Conservation (phyloP, 2,329 filamentous ascomycete species). For the Xylariaceae sp. region DNA sequence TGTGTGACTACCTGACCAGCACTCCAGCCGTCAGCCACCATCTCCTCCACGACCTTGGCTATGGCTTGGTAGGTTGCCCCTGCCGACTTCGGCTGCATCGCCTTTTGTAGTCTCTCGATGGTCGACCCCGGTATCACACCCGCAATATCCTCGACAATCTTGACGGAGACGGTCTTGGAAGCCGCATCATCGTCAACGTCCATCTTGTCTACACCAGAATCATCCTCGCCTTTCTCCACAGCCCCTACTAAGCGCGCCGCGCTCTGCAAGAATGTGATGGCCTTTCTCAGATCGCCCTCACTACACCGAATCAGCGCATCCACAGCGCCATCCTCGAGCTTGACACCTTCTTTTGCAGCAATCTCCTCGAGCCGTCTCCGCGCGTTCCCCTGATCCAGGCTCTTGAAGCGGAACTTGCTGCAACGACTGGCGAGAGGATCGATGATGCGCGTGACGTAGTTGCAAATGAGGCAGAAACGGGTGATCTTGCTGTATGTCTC, state of each 20-base stretch:
- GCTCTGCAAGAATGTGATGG: conserved; percentile 95
- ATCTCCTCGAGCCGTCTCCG: conserved; percentile 82
- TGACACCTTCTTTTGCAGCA: conserved; percentile 77
- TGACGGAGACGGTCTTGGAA: conserved; percentile 66
- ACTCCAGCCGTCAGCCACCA: conserved; percentile 97
- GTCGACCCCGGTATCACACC: conserved; percentile 85
- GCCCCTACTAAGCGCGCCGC: conserved; percentile 88
- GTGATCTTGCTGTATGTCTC: conserved; percentile 98
- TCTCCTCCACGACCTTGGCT: conserved; percentile 81
- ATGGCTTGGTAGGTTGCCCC: conserved; percentile 75
- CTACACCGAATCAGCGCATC: conserved; percentile 86
- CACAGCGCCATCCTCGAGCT: conserved; percentile 77
- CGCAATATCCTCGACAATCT: conserved; percentile 90
- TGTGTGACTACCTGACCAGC: conserved; percentile 86
- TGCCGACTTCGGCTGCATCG: conserved; percentile 75
- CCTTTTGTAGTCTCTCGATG: conserved; percentile 72
- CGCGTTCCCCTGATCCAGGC: conserved; percentile 85
- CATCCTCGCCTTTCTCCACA: conserved; percentile 51
- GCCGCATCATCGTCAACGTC: conserved; percentile 68
- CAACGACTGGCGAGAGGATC: conserved; percentile 93
- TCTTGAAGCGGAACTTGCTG: conserved; percentile 98
- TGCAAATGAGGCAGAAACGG: conserved; percentile 95
- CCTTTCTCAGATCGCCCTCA: conserved; percentile 93
- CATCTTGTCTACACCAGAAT: conserved; percentile 57
- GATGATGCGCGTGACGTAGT: conserved; percentile 98